Conservation (phyloP, 2,329 filamentous ascomycete genomes). For the Periconia digitata region DNA sequence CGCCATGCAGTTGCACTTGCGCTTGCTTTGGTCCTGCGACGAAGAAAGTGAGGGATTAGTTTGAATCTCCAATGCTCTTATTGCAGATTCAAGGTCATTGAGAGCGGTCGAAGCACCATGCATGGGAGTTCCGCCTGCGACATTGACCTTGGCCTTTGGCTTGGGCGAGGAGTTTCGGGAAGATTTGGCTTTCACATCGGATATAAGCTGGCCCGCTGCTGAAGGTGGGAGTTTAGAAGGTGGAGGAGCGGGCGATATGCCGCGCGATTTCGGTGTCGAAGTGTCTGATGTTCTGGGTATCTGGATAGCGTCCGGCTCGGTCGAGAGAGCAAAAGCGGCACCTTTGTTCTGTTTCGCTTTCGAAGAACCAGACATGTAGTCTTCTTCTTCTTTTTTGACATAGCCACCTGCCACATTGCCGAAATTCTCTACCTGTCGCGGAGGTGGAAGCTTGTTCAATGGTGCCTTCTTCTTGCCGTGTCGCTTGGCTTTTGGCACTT, state of each 20-base stretch:
- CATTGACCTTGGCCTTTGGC: constrained; percentile 65
- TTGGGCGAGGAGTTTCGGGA: constrained; percentile 55
- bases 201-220: constrained; percentile 77
- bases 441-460: constrained; percentile 43
- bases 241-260: constrained; percentile 47
- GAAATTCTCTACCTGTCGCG: constrained; percentile 57
- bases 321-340: constrained; percentile 53
- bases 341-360: constrained; percentile 44
- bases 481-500: constrained; percentile 38
- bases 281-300: constrained; percentile 30
- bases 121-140: constrained; percentile 79
- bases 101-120: constrained; percentile 76
- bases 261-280: constrained; percentile 38
- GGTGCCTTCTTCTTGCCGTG: constrained; percentile 47
- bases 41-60: constrained; percentile 74
- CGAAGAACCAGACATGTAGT: constrained; percentile 64
- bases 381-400: constrained; percentile 71
- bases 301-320: constrained; percentile 52
- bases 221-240: constrained; percentile 62
- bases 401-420: constrained; percentile 71
- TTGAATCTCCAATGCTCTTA: constrained; percentile 84
- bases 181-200: constrained; percentile 66
- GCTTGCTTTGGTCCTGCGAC: constrained; percentile 56
- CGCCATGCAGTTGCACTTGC: constrained; percentile 85
- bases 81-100: constrained; percentile 72